A percentile compares a stretch with the other conserved stretches of the same genome.
phyloP scores from a whole-genome alignment of 2,329 filamentous ascomycete species.

The Ceratocystiopsis sp. region DNA sequence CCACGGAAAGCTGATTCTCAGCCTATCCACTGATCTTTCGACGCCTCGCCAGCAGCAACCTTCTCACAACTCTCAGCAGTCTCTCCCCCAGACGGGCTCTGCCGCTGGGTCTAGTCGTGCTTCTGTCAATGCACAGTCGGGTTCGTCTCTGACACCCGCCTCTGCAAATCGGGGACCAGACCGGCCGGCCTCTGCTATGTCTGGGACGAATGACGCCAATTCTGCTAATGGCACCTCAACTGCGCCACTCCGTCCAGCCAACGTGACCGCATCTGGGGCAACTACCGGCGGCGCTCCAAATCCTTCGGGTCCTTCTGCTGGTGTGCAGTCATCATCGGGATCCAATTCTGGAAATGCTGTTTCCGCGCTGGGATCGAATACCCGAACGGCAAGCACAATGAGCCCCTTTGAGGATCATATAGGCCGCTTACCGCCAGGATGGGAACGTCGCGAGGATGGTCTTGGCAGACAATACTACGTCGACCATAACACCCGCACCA shows the following conservation, averaged over 20 bases:
- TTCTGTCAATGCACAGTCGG: slow-evolving; percentile 24
- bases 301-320: slow-evolving; percentile 21
- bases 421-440: slow-evolving; percentile 77
- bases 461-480: slow-evolving; percentile 94
- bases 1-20: slow-evolving; percentile 93
- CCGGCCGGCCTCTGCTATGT: slow-evolving; percentile 35
- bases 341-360: no score
- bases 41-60: slow-evolving; percentile 12
- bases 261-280: slow-evolving; percentile 18
- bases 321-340: neutral
- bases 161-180: slow-evolving; percentile 27
- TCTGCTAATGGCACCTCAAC: slow-evolving; percentile 17
- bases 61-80: slow-evolving; percentile 5
- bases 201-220: slow-evolving; percentile 26
- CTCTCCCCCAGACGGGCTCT: slow-evolving; percentile 6
- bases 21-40: slow-evolving; percentile 78
- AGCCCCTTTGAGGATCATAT: slow-evolving; percentile 96
- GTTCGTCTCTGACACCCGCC: slow-evolving; percentile 26
- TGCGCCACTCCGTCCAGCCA: slow-evolving; percentile 26
- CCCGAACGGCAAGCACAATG: slow-evolving; percentile 38
- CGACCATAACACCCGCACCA: slow-evolving; percentile 91
- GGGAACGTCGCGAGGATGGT: slow-evolving; percentile 93
- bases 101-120: slow-evolving; percentile 26
- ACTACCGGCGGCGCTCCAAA: slow-evolving; percentile 15
- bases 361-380: slow-evolving; percentile 6